Percentiles rank a stretch among this genome's conserved stretches.
phyloP scores from a whole-genome alignment of 352 stramenopile genomes.

The Pythium oligandrum region DNA sequence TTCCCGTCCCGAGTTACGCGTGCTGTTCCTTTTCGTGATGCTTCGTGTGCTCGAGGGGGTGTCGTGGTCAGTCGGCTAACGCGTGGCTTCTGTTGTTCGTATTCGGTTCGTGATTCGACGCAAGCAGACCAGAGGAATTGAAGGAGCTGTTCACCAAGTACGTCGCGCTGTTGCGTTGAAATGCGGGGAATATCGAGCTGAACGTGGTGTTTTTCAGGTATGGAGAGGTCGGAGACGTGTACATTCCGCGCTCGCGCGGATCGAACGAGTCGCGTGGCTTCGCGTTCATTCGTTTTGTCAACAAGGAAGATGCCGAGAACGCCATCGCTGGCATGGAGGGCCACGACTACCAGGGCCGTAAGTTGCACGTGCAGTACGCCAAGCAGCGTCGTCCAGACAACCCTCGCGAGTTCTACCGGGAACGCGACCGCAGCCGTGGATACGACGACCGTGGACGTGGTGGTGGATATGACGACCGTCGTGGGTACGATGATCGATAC shows the following conservation, averaged over 20 bases:
- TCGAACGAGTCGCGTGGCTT: slow-evolving; percentile 80
- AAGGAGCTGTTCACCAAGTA: slow-evolving; percentile 70
- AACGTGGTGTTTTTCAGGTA: slow-evolving; percentile 18
- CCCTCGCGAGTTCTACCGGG: slow-evolving; percentile 64
- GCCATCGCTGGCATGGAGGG: slow-evolving; percentile 75
- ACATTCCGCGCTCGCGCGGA: slow-evolving; percentile 69
- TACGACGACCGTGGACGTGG: slow-evolving; percentile 9
- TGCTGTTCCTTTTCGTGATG: too few relatives aligned
- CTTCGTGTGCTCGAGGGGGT: too few relatives aligned
- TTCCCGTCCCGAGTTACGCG: too few relatives aligned
- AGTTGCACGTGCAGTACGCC: slow-evolving; percentile 72
- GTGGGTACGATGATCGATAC: background rate
- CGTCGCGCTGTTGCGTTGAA: slow-evolving; percentile 5
- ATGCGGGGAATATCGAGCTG: slow-evolving; percentile 10
- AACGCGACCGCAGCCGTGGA: slow-evolving; percentile 16
- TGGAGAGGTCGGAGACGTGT: slow-evolving; percentile 78
- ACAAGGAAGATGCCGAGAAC: slow-evolving; percentile 86
- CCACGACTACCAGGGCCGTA: slow-evolving; percentile 65
- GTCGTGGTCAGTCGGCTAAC: slow-evolving; percentile 14
- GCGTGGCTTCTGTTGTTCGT: slow-evolving; percentile 1
- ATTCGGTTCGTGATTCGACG: too few relatives aligned
- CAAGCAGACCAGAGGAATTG: slow-evolving; percentile 21
- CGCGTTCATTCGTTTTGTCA: slow-evolving; percentile 86
- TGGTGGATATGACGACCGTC: slow-evolving; percentile 7
- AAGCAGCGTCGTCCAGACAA: slow-evolving; percentile 76